Base-by-base conservation (phyloP, 306 rosid genomes). In the Arachis stenosperma region DNA sequence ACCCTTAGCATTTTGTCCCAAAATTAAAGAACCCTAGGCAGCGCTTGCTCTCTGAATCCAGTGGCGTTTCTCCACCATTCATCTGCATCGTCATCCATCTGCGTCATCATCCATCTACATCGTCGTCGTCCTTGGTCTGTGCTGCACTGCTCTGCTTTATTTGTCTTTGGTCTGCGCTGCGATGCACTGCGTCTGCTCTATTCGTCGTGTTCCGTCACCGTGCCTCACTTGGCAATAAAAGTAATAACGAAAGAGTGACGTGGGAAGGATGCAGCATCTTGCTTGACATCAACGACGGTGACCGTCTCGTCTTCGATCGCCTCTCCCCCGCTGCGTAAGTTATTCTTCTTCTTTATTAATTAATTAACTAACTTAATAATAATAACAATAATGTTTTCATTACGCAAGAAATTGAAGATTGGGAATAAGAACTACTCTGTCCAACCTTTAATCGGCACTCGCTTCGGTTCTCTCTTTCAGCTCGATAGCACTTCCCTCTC, bases 261-360 rank as follows among this genome's bases (percentile, higher is more conserved):
- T 91, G 89, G 82, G 96, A 94, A 59, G 99, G 99, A 50, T 94
- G 97, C 82, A 89, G 17, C 17, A 17, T 17, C 17, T 17, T 17
- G 17, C 17, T 17, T 17, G 17, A 17, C 17, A 17, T 17, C 86
- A 94, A 91, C 36, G 96, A 89, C 30, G 97, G 96, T 5, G 97
- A 94, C 63, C 97, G 99, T 44, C 79, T 91, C 70, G 93, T 91
- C 56, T 94, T 94, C 63, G 92, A 97, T 65, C 97, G 99, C 8
- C 92, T 91, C 51, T 88, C 97, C 0, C 72, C 88, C 7, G 91
- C 86, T 0, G 87, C 95, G 98, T 93, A 5, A 8, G 92, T 88
- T 22, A 44, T 47, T 13, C 5, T 44, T 27, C 12, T 11, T 33
- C 11, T 50, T 3, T 17, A 17, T 17, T 17, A 17, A 17, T 17